These are phyloP conservation scores for Magnolia changhungtana DNA, from an alignment of 164 flowering plant genomes.

Conservation along the genomic window DNA sequence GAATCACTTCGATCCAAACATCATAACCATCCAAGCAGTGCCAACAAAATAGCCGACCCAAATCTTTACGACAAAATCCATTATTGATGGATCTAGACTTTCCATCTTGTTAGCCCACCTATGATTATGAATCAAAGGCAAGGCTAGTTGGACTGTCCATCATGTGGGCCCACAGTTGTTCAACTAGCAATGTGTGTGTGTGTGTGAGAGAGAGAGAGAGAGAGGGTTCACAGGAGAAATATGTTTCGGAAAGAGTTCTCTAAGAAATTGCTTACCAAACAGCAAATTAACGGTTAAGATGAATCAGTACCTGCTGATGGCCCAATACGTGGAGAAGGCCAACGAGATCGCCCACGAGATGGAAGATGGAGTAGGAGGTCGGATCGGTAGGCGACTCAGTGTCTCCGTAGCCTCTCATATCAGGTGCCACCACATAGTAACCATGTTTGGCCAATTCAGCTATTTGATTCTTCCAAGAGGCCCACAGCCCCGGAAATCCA, in stretches of 20 bases:
- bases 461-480: conserved; percentile 43
- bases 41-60: no score
- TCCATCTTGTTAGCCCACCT: no score
- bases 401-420: conserved; percentile 45
- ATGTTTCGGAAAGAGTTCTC: no score
- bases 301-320: conserved; percentile 22
- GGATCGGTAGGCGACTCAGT: conserved; percentile 43
- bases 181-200: no score
- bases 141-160: no score
- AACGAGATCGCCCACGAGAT: conserved; percentile 63
- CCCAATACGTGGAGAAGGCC: conserved; percentile 57
- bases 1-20: no score
- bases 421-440: conserved; percentile 49
- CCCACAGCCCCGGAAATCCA: conserved; percentile 44
- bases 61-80: no score
- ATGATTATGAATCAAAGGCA: no score
- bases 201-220: no score
- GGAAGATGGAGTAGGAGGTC: conserved; percentile 40
- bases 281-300: not conserved
- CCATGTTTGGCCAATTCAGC: conserved; percentile 26
- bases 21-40: no score
- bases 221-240: not conserved
- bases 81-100: no score
- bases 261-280: conserved; percentile 6
- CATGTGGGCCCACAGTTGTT: no score